phyloP scores from a whole-genome alignment of 148 eudicot species.

The Arbutus unedo region DNA sequence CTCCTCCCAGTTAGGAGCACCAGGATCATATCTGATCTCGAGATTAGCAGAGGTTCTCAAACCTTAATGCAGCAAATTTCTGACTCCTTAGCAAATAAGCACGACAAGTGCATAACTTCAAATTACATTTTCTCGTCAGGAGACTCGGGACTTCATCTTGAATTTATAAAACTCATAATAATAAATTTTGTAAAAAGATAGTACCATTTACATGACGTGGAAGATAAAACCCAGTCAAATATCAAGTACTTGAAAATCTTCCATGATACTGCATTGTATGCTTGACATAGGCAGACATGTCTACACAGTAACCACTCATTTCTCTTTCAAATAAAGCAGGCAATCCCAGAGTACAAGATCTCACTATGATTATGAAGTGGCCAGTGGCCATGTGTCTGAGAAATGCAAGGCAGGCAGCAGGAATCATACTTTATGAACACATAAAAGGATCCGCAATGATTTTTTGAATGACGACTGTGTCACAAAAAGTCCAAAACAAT shows the following conservation, averaged over 20 bases:
- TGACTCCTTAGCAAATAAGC: not conserved
- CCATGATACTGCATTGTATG: not conserved
- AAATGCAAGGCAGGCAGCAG: not conserved
- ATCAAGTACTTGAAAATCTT: not conserved
- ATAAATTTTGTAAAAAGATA: not conserved
- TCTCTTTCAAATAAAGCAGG: not conserved
- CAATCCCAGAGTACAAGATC: not conserved
- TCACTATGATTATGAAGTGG: not conserved
- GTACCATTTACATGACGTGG: not conserved
- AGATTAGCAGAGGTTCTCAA: not conserved
- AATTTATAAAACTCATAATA: not conserved
- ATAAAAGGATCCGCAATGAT: not conserved
- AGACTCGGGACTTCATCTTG: not conserved
- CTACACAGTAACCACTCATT: not conserved
- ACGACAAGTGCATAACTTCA: not conserved
- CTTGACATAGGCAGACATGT: not conserved
- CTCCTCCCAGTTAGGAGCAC: constrained; percentile 13
- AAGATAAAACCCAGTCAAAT: not conserved
- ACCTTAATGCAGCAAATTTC: not conserved
- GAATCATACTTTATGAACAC: not conserved
- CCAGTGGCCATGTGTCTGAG: not conserved
- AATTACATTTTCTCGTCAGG: not conserved
- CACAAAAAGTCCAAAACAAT: not conserved
- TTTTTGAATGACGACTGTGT: not conserved
- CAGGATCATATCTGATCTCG: not conserved